Percentiles rank a stretch among this genome's conserved stretches.
These are phyloP conservation scores for Ulota crispa DNA, from an alignment of 225 moss, liverwort and hornwort genomes.

Conservation along the genomic window DNA sequence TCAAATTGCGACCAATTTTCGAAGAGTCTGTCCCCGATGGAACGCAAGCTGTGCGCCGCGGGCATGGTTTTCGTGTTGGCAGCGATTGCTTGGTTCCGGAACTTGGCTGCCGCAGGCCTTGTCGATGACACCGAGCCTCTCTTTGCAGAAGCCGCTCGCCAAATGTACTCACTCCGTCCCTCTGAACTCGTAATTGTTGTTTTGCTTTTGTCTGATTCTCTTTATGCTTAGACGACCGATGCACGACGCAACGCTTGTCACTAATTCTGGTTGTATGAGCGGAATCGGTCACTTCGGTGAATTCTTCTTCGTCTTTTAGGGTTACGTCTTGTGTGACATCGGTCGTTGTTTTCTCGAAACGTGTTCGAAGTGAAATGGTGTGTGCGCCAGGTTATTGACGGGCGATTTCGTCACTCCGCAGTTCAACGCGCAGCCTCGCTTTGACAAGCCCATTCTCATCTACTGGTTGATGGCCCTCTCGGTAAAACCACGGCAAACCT, in stretches of 20 bases:
- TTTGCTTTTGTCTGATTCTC: not conserved
- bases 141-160: conserved; percentile 70
- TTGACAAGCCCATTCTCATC: conserved; percentile 59
- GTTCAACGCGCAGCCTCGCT: conserved; percentile 67
- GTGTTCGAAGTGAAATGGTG: not conserved
- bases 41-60: conserved; percentile 33
- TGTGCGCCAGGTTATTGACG: conserved; percentile 49
- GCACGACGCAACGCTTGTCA: not conserved
- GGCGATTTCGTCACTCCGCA: conserved; percentile 69
- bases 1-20: conserved; percentile 29
- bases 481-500: conserved; percentile 28
- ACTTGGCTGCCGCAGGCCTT: conserved; percentile 61
- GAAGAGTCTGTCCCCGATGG: conserved; percentile 24
- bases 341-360: not conserved
- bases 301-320: too few species aligned
- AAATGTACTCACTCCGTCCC: conserved; percentile 42
- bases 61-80: conserved; percentile 48
- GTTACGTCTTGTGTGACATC: not conserved
- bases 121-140: conserved; percentile 69
- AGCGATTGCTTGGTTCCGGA: conserved; percentile 55
- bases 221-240: not conserved
- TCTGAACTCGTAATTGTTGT: not conserved
- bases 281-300: too few species aligned
- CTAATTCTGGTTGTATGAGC: not conserved
- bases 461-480: conserved; percentile 78